Conservation (phyloP, 2,329 filamentous ascomycete species). For the Penicillium hordei region DNA sequence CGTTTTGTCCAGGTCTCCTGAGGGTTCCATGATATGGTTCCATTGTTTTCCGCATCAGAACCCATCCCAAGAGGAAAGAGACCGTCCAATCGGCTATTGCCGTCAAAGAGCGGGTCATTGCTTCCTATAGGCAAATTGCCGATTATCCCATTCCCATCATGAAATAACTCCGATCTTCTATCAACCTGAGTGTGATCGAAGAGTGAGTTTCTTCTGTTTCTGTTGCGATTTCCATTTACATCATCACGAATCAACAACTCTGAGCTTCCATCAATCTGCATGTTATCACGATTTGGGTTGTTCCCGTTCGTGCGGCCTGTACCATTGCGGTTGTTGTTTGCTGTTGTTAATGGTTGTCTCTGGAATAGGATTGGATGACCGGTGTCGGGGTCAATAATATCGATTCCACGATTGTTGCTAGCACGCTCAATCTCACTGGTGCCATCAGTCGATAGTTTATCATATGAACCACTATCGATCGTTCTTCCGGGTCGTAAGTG, state of each 20-base stretch:
- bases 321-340: background rate
- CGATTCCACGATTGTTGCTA: background rate
- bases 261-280: background rate
- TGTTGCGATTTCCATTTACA: background rate
- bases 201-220: background rate
- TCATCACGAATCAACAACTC: background rate
- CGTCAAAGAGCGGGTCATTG: background rate
- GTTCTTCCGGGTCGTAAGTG: too few species aligned
- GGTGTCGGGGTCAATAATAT: constrained; percentile 1
- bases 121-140: background rate
- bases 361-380: background rate
- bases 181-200: background rate
- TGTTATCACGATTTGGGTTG: background rate
- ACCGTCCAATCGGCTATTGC: background rate
- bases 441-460: background rate
- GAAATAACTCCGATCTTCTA: background rate
- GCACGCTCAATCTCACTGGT: background rate
- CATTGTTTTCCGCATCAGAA: background rate
- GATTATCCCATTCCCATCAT: background rate
- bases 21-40: background rate
- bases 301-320: background rate
- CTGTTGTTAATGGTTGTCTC: background rate
- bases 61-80: too few species aligned
- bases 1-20: background rate
- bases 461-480: background rate